Conservation (phyloP, 2,329 filamentous ascomycete species). For the Stenocarpella maydis region DNA sequence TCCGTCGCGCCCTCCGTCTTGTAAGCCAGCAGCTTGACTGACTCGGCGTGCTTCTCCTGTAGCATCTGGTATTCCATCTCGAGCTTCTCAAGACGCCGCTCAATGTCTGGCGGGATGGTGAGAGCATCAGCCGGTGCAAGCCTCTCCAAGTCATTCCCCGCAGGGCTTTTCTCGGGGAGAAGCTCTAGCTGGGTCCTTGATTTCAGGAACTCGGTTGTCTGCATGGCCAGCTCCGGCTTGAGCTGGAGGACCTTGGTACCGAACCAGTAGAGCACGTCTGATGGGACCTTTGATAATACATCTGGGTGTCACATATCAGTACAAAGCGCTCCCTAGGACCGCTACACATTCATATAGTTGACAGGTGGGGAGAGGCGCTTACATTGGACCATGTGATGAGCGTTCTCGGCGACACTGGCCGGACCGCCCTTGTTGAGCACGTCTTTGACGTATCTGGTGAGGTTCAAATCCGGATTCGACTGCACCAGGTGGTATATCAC, state of each 20-base stretch:
- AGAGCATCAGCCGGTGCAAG: background rate
- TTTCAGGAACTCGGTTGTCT: constrained; percentile 33
- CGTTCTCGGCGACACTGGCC: constrained; percentile 28
- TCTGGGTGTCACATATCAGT: background rate
- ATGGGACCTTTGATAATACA: constrained; percentile 28
- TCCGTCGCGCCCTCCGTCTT: background rate
- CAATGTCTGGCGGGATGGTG: constrained; percentile 10
- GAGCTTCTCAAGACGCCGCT: constrained; percentile 32
- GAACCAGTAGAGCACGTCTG: constrained; percentile 34
- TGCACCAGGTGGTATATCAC: constrained; percentile 32
- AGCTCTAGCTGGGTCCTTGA: constrained; percentile 26
- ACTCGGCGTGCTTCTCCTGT: constrained; percentile 24
- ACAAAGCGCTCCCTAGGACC: background rate
- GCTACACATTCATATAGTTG: background rate
- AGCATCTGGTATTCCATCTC: constrained; percentile 32
- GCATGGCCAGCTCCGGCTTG: constrained; percentile 23
- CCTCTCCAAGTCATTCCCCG: too few species aligned
- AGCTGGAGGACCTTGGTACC: constrained; percentile 31
- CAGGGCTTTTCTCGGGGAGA: too few species aligned
- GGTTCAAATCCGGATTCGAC: constrained; percentile 18
- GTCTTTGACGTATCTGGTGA: constrained; percentile 6
- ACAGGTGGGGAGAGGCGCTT: background rate
- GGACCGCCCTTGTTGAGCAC: constrained; percentile 24
- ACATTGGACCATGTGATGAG: constrained; percentile 30
- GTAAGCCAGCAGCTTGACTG: constrained; percentile 17